Base-by-base conservation (phyloP, 352 stramenopile species). In the Elongisporangium undulatum region DNA sequence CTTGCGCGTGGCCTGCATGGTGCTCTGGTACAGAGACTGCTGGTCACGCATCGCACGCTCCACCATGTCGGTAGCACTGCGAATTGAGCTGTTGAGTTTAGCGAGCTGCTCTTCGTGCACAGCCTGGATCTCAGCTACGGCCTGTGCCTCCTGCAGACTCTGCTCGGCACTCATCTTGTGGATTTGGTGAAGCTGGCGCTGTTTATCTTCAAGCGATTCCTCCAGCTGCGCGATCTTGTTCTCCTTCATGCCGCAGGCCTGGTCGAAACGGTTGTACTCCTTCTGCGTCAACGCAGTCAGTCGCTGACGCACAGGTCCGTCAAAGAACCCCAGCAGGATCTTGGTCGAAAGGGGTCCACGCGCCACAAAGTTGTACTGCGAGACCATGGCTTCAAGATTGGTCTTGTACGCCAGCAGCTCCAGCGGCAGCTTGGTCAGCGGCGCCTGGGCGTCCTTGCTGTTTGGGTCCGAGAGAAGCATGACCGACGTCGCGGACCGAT, bases 391-490 rank as follows among this genome's bases (percentile, higher is more conserved):
- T 49, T 92, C 82, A 4, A 92, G 41, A 38, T 92, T 92, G 60
- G 72, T 87, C 62, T 90, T 89, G 69, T 92, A 92, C 5, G 82
- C 87, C 45, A 92, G 38, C 45, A 92, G 55, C 60, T 92, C 77
- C 20, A 89, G 62, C 9, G 82, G 82, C 17, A 92, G 69, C 62
- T 69, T 75, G 3, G 72, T 82, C 49, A 82, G 55, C 22, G 74
- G 71, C 10, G 64, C 49, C 4, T 58, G 56, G 0, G 59, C 56
- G 29, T 68, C 61, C 41, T 69, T 68, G 48, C 56, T 62, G 20
- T 53, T 54, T 54, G 2, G 48, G 23, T 34, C 49, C 21, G 21
- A 48, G 55, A 81, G 57, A 21, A 80, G 66, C 58, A 88, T 84
- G 6, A 85, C 58, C 3, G 75, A 83, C 24, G 79, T 83, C 29